A percentile compares a stretch with the other conserved stretches of the same genome.
Evolutionary conservation across 2,329 filamentous ascomycete species (phyloP).

Genomic region (Apiospora marii): DNA sequence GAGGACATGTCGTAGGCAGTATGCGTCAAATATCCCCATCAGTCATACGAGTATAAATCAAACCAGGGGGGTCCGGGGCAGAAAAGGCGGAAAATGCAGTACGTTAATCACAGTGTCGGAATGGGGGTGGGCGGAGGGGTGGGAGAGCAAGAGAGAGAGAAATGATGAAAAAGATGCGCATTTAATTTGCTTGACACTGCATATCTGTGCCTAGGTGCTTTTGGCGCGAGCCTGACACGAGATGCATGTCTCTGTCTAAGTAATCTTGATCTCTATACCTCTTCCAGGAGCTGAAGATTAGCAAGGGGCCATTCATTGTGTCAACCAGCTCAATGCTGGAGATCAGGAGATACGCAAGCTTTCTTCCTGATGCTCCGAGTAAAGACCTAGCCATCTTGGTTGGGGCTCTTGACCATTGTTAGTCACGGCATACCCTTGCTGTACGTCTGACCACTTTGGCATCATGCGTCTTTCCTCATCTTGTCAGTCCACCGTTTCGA

Average conservation of each 20-base stretch:
- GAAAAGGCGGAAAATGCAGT: too few species aligned
- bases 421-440: not conserved
- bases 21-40: too few species aligned
- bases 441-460: not conserved
- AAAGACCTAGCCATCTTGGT: not conserved
- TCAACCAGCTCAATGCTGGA: not conserved
- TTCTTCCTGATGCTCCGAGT: not conserved
- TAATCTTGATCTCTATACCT: not conserved
- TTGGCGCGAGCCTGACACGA: slow-evolving; percentile 5
- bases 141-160: not conserved
- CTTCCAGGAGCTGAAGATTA: slow-evolving; percentile 15
- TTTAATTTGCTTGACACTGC: not conserved
- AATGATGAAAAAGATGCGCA: too few species aligned
- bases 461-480: not conserved
- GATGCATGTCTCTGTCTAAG: not conserved
- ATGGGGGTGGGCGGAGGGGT: too few species aligned
- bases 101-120: too few species aligned
- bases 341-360: not conserved
- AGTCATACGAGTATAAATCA: too few species aligned
- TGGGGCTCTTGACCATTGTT: not conserved
- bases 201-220: not conserved
- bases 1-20: too few species aligned
- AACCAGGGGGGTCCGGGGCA: too few species aligned
- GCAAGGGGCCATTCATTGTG: not conserved
- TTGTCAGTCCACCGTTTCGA: not conserved